These are phyloP conservation scores for Triadica sebifera DNA, from an alignment of 345 rosid genomes.

Conservation along the genomic window DNA sequence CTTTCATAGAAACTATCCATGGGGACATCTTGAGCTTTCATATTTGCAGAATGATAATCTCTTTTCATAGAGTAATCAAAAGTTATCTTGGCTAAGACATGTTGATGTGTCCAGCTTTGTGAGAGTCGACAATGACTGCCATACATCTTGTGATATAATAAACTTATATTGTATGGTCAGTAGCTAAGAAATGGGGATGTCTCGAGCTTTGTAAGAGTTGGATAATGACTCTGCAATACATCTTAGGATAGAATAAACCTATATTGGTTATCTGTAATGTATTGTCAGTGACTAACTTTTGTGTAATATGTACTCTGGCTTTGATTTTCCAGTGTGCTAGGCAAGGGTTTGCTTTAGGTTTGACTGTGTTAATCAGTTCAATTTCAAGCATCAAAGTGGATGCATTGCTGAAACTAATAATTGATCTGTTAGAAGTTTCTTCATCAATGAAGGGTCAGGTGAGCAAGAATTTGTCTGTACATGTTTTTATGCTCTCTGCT, in stretches of 20 bases:
- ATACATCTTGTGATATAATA: not conserved
- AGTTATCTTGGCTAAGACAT: not conserved
- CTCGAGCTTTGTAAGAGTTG: not conserved
- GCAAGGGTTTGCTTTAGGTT: constrained; percentile 92
- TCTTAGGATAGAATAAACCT: not conserved
- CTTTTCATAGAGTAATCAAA: not conserved
- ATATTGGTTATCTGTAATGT: not conserved
- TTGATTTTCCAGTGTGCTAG: constrained; percentile 73
- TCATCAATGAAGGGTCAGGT: constrained; percentile 98
- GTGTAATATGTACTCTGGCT: not conserved
- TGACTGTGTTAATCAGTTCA: constrained; percentile 51
- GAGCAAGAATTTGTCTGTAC: constrained; percentile 22
- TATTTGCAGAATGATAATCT: not conserved
- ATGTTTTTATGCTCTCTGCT: constrained; percentile 1
- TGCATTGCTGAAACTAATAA: constrained; percentile 67
- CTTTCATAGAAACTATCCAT: not conserved
- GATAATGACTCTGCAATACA: constrained; percentile 2
- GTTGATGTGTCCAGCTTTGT: not conserved
- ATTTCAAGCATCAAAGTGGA: constrained; percentile 63
- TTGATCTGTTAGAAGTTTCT: constrained; percentile 65
- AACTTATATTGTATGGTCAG: not conserved
- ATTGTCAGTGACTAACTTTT: constrained; percentile 7
- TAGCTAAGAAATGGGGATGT: not conserved
- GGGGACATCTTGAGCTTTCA: not conserved
- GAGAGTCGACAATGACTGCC: not conserved